Evolutionary conservation across 1,284 basidiomycete genomes (phyloP).

Genomic region (Trichosporon asahii): DNA sequence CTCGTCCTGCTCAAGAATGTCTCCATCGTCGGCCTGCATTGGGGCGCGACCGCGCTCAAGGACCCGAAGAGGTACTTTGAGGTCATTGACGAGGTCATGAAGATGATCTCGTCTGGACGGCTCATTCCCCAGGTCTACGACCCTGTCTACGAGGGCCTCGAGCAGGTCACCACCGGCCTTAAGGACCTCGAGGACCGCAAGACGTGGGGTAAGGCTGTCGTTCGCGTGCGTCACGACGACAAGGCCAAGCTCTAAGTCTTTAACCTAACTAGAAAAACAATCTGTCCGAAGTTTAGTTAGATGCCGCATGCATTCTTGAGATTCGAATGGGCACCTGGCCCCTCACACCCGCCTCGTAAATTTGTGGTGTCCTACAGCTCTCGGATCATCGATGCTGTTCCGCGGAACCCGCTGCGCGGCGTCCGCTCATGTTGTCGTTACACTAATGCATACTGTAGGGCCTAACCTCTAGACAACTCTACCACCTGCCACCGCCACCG

Average conservation of each 20-base stretch:
- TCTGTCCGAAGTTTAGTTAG: background rate
- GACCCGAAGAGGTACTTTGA: constrained; percentile 63
- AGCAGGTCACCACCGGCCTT: constrained; percentile 32
- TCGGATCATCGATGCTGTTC: too few relatives aligned
- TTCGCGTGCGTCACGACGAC: constrained; percentile 60
- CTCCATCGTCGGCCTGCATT: constrained; percentile 75
- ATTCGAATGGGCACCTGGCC: background rate
- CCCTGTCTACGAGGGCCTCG: constrained; percentile 68
- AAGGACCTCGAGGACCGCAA: constrained; percentile 63
- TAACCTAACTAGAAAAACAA: background rate
- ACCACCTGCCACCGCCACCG: constrained; percentile 12
- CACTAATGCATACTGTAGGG: constrained; percentile 9
- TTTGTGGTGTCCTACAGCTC: too few relatives aligned
- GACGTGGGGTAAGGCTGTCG: constrained; percentile 88
- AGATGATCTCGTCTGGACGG: constrained; percentile 65
- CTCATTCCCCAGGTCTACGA: constrained; percentile 71
- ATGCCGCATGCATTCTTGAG: background rate
- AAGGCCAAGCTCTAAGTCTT: constrained; percentile 16
- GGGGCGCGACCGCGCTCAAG: constrained; percentile 76
- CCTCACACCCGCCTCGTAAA: too few relatives aligned
- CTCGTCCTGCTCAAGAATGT: constrained; percentile 83
- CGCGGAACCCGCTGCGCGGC: too few relatives aligned
- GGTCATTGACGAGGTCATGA: constrained; percentile 72
- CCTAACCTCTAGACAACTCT: constrained; percentile 7
- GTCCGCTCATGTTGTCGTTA: background rate